Evolutionary conservation across 2,329 filamentous ascomycete genomes (phyloP).

Genomic region (Coleophoma eucalyptorum): DNA sequence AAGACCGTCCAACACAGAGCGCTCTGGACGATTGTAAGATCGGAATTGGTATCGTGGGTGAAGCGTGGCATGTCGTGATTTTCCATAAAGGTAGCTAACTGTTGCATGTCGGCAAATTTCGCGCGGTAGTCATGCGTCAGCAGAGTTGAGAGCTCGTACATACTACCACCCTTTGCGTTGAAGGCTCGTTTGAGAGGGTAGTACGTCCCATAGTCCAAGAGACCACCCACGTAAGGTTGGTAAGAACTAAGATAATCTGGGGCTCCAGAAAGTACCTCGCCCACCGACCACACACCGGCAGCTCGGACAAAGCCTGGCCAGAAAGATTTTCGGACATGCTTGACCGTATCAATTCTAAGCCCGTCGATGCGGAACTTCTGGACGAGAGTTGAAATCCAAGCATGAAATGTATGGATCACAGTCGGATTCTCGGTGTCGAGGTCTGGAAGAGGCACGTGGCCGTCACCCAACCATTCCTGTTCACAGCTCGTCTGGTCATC

Average conservation of each 20-base stretch:
- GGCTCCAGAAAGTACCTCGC: slow-evolving; percentile 51
- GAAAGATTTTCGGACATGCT: slow-evolving; percentile 43
- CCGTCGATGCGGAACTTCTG: slow-evolving; percentile 41
- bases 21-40: neutral
- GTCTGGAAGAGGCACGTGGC: slow-evolving; percentile 34
- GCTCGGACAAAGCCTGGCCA: slow-evolving; percentile 48
- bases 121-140: slow-evolving; percentile 28
- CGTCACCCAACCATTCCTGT: slow-evolving; percentile 41
- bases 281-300: slow-evolving; percentile 53
- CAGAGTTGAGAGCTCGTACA: slow-evolving; percentile 24
- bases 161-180: slow-evolving; percentile 5
- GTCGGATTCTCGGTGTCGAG: slow-evolving; percentile 34
- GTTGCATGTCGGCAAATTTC: slow-evolving; percentile 36
- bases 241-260: slow-evolving; percentile 34
- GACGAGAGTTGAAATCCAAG: slow-evolving; percentile 35
- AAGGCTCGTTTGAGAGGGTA: slow-evolving; percentile 1
- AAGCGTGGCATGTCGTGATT: slow-evolving; percentile 37
- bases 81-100: slow-evolving; percentile 32
- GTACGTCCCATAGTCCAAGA: slow-evolving; percentile 53
- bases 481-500: slow-evolving; percentile 30
- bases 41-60: slow-evolving; percentile 15
- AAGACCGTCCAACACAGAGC: slow-evolving; percentile 41
- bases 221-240: slow-evolving; percentile 46
- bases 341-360: slow-evolving; percentile 42
- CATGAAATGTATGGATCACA: slow-evolving; percentile 31